Base-by-base conservation (phyloP, 306 rosid genomes). In the Alnus rubra region DNA sequence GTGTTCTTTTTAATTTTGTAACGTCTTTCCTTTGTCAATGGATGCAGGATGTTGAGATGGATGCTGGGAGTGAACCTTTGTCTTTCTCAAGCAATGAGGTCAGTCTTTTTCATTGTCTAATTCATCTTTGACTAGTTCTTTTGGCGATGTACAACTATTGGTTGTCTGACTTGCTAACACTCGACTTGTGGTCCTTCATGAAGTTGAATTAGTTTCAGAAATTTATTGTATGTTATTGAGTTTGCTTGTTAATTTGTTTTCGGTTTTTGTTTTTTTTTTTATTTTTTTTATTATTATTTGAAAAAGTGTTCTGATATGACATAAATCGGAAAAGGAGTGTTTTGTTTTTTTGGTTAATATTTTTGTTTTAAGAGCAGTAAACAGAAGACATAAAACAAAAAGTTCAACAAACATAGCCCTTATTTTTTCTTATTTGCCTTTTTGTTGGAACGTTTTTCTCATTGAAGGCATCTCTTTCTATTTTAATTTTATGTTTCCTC, bases 81-180 rank as follows among this genome's bases (percentile, higher is more conserved):
- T 63, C 87, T 83, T 74, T 88, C 60, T 76, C 78, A 0, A 83
- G 86, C 67, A 86, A 85, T 33, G 88, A 87, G 92, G 98, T 91
- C 31, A 54, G 88, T 48, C 54, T 65, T 76, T 55, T 53, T 54
- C 2, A 51, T 62, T 81, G 5, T 69, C 42, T 77, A 51, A 42
- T 58, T 71, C 44, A 54, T 50, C 70, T 78, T 74, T 80, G 69
- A 74, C 55, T 67, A 55, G 18, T 73, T 50, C n/a, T 67, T 28
- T 73, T 54, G 7, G 14, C 13, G 7, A 53, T 65, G 73, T 56
- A 47, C 78, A 48, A 80, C 73, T 69, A 51, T 62, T 72, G 75
- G 52, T 51, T 78, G 16, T 59, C 65, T 64, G 70, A 64, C 19
- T 35, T 31, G 47, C 14, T 35, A 1, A 64, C 16, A 2, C 14